A percentile compares a stretch with the other conserved stretches of the same genome.
Evolutionary conservation across 2,329 filamentous ascomycete genomes (phyloP).

Genomic region (Monosporascus sp.): DNA sequence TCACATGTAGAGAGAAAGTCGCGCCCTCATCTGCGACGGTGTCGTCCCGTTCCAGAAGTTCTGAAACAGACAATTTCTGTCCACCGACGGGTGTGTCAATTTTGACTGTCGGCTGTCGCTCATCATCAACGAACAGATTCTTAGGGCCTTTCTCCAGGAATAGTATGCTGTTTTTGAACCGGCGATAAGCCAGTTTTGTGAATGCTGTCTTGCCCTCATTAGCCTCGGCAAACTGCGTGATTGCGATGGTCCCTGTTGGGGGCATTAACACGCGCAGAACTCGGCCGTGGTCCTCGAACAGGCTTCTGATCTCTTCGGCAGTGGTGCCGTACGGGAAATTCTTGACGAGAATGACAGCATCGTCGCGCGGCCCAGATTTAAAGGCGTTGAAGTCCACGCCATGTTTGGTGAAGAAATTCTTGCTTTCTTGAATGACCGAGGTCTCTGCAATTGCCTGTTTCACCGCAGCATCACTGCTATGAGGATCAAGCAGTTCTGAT

Average conservation of each 20-base stretch:
- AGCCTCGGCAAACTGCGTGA: constrained; percentile 79
- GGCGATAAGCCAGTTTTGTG: constrained; percentile 78
- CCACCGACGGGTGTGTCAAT: constrained; percentile 33
- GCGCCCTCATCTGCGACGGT: constrained; percentile 46
- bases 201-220: constrained; percentile 81
- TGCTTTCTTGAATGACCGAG: constrained; percentile 92
- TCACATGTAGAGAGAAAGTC: constrained; percentile 82
- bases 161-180: constrained; percentile 84
- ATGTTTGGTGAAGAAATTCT: constrained; percentile 80
- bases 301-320: constrained; percentile 68
- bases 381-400: constrained; percentile 92
- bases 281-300: constrained; percentile 83
- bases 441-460: constrained; percentile 98
- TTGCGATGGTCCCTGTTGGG: constrained; percentile 86
- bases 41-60: constrained; percentile 58
- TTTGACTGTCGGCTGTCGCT: constrained; percentile 21
- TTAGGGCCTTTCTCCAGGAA: constrained; percentile 93
- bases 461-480: constrained; percentile 86
- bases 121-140: constrained; percentile 58
- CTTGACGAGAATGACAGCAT: constrained; percentile 85
- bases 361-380: constrained; percentile 77
- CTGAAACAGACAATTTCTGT: constrained; percentile 62
- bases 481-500: constrained; percentile 89
- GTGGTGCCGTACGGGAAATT: constrained; percentile 87
- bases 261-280: constrained; percentile 85